Base-by-base conservation (phyloP, 2,329 filamentous ascomycete genomes). In the Ramularia endophylla region DNA sequence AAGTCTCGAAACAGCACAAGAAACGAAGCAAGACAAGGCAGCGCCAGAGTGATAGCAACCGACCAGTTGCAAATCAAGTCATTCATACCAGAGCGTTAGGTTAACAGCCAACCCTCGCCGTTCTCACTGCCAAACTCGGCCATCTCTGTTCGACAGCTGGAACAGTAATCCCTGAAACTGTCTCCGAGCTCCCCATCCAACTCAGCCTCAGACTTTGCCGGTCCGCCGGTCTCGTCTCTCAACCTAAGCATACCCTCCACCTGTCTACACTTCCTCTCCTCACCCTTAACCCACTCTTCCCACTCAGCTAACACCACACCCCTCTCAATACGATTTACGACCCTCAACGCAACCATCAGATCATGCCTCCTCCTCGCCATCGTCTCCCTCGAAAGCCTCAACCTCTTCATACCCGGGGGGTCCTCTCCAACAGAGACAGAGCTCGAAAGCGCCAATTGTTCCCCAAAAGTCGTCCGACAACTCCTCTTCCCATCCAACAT, bases 221-320 rank as follows among this genome's bases (percentile, higher is more conserved):
- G 16, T 11, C 27, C 16, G 2, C 20, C 22, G 19, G 36, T 39
- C 6, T 34, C 15, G n/a, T 17, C 27, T 12, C 29, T 32, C 8
- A 30, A 27, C 17, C 12, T 16, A 6, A 83, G 58, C 52, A 80
- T 64, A 11, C 58, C 60, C 29, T 73, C 71, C 6, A 80, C 63
- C 57, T 83, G 77, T 42, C 78, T 78, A 62, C 92, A 98, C 36
- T 85, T 77, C 25, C 72, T 65, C 50, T 80, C 82, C 67, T 98
- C 92, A 52, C 86, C 83, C 3, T 77, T 65, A 20, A 97, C 74
- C 89, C 90, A 98, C 50, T 86, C 85, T 67, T 95, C 89, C 83
- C 88, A 98, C 63, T 95, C 90, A 0, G 84, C 83, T 56, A 80
- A 77, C 40, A 97, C 65, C 62, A 95, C 82, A 63, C 95, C 88